Evolutionary conservation across 129 eudicot genomes (phyloP).

Genomic region (Calendula officinalis): DNA sequence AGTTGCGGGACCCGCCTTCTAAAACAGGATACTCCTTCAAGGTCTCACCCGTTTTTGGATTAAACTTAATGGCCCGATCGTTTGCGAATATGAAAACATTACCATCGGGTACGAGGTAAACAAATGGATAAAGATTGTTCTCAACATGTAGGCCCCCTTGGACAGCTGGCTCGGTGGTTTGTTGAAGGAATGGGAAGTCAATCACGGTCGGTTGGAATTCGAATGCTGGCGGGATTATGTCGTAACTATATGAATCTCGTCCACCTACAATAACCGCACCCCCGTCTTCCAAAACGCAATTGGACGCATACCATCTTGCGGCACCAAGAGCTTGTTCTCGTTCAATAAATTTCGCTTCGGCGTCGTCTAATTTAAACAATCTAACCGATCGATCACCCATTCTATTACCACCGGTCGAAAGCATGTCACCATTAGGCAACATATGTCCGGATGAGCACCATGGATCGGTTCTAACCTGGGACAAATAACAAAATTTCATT

Average conservation of each 20-base stretch:
- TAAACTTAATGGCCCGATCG: conserved; percentile 45
- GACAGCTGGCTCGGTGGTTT: conserved; percentile 19
- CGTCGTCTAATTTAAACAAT: conserved; percentile 11
- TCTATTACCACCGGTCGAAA: conserved; percentile 62
- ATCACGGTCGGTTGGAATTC: conserved; percentile 15
- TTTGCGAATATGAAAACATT: conserved; percentile 78
- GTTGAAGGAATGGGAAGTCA: conserved; percentile 25
- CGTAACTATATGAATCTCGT: conserved; percentile 24
- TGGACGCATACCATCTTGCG: conserved; percentile 52
- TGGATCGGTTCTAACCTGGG: conserved; percentile 54
- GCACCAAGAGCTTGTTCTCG: conserved; percentile 31
- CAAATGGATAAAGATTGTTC: conserved; percentile 83
- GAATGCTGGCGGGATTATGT: conserved; percentile 15
- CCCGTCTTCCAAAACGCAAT: conserved; percentile 25
- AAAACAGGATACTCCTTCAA: conserved; percentile 47
- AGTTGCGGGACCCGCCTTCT: conserved; percentile 73
- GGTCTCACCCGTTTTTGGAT: conserved; percentile 38
- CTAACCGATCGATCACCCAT: conserved; percentile 43
- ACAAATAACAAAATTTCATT: background rate
- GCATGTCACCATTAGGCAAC: conserved; percentile 45
- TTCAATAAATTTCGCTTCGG: conserved; percentile 45
- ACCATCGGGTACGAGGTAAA: conserved; percentile 58
- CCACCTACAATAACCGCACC: conserved; percentile 30
- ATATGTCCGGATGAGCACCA: conserved; percentile 92
- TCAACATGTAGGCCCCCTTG: conserved; percentile 29